phyloP scores from a whole-genome alignment of 805 yeast genomes.

The Starmerella apis region DNA sequence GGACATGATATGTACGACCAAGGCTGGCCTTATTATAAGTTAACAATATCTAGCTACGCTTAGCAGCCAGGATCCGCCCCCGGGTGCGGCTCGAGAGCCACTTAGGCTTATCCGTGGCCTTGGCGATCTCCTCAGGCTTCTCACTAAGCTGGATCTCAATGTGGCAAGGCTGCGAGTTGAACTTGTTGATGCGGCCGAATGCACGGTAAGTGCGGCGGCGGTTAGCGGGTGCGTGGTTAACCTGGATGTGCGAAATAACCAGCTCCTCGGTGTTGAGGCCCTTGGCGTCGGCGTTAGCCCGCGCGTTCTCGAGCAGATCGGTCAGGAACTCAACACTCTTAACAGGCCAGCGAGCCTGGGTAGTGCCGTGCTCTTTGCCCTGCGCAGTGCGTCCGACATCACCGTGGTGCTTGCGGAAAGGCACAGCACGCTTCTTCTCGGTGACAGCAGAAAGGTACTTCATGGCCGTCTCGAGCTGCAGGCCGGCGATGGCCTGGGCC shows the following conservation, averaged over 20 bases:
- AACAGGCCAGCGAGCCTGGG: slow-evolving; percentile 99
- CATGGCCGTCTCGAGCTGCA: slow-evolving; percentile 95
- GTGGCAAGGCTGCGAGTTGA: slow-evolving; percentile 98
- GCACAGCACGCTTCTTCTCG: slow-evolving; percentile 98
- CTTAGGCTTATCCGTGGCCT: slow-evolving; percentile 65
- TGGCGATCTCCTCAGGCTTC: slow-evolving; percentile 85
- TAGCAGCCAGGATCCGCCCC: slow-evolving; percentile 82
- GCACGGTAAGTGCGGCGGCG: slow-evolving; percentile 99
- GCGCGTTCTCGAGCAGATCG: slow-evolving; percentile 94
- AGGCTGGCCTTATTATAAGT: slow-evolving; percentile 5
- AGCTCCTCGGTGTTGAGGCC: slow-evolving; percentile 94
- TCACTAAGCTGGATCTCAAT: slow-evolving; percentile 95
- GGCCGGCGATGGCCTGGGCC: slow-evolving; percentile 96
- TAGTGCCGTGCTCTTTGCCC: slow-evolving; percentile 99
- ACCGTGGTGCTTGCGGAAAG: slow-evolving; percentile 95
- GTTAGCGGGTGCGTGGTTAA: slow-evolving; percentile 99
- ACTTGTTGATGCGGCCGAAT: slow-evolving; percentile 99
- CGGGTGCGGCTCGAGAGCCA: slow-evolving; percentile 84
- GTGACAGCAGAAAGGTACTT: slow-evolving; percentile 89
- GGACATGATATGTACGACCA: slow-evolving; percentile 8
- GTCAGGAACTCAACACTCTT: slow-evolving; percentile 93
- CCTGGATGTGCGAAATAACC: slow-evolving; percentile 96
- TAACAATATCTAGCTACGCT: slow-evolving; percentile 38
- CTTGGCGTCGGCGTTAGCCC: slow-evolving; percentile 97
- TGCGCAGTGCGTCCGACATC: slow-evolving; percentile 99